Conservation (phyloP, 164 flowering plant genomes). For the Stephania yunnanensis region DNA sequence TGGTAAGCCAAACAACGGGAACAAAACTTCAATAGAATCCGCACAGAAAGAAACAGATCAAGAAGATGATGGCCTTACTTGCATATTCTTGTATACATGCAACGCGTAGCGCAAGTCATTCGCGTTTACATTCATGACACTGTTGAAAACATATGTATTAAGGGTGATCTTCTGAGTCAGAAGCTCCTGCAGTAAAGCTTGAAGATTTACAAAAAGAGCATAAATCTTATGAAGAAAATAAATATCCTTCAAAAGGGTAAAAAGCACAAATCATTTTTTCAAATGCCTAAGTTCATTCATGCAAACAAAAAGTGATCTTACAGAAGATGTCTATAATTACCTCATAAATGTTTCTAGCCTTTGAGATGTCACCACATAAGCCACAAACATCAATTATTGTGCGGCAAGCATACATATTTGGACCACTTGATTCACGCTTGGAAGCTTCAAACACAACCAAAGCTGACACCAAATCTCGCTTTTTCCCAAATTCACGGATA, state of each 20-base stretch:
- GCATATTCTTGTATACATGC: conserved; percentile 66
- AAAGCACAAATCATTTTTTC: not conserved
- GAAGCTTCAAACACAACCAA: conserved; percentile 60
- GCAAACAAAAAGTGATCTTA: not conserved
- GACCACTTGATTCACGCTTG: conserved; percentile 36
- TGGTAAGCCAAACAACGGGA: not conserved
- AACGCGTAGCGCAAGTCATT: conserved; percentile 62
- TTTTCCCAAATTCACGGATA: conserved; percentile 76
- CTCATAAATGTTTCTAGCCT: conserved; percentile 76
- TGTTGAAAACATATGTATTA: conserved; percentile 75
- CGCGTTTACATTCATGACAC: conserved; percentile 91
- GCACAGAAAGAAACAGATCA: conserved; percentile 13
- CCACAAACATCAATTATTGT: conserved; percentile 85
- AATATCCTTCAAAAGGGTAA: conserved; percentile 4
- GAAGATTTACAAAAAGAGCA: not conserved
- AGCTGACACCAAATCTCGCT: conserved; percentile 60
- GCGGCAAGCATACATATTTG: conserved; percentile 66
- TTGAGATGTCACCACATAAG: conserved; percentile 55
- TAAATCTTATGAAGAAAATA: not conserved
- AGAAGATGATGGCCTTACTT: conserved; percentile 46
- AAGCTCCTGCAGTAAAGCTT: conserved; percentile 46
- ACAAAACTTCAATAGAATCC: conserved; percentile 6
- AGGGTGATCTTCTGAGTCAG: conserved; percentile 53
- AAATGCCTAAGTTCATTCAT: not conserved
- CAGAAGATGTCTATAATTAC: conserved; percentile 28